These are phyloP conservation scores for Citropsis articulata DNA, from an alignment of 345 rosid species.

Conservation along the genomic window DNA sequence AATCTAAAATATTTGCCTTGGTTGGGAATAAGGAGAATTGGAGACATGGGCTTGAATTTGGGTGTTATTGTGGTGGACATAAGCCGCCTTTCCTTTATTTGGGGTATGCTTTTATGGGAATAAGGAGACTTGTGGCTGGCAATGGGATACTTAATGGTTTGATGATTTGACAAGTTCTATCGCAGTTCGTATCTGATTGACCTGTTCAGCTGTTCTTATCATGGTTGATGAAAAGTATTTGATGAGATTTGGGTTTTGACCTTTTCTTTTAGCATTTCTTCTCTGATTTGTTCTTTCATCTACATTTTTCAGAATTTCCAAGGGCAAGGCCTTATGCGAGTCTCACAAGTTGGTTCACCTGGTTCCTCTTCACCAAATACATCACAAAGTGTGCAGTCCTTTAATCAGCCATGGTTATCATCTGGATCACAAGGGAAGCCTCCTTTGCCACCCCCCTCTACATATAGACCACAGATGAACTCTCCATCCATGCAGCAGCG, in stretches of 20 bases:
- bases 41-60: neutral
- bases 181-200: neutral
- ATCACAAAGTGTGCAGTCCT: constrained; percentile 51
- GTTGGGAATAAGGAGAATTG: neutral
- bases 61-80: neutral
- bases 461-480: constrained; percentile 63
- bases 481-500: constrained; percentile 74
- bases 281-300: neutral
- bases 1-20: neutral
- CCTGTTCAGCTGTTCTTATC: neutral
- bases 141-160: neutral
- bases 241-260: neutral
- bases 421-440: constrained; percentile 80
- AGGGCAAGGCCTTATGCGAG: constrained; percentile 68
- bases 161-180: neutral
- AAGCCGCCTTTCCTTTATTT: neutral
- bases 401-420: constrained; percentile 82
- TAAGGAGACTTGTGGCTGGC: neutral
- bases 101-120: neutral
- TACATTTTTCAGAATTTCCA: constrained; percentile 56
- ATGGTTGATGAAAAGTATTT: neutral
- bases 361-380: constrained; percentile 54
- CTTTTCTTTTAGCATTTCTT: neutral
- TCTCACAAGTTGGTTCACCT: constrained; percentile 47
- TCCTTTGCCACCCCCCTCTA: constrained; percentile 70